phyloP scores from a whole-genome alignment of 768 basidiomycete genomes.

The Calocybe indica region DNA sequence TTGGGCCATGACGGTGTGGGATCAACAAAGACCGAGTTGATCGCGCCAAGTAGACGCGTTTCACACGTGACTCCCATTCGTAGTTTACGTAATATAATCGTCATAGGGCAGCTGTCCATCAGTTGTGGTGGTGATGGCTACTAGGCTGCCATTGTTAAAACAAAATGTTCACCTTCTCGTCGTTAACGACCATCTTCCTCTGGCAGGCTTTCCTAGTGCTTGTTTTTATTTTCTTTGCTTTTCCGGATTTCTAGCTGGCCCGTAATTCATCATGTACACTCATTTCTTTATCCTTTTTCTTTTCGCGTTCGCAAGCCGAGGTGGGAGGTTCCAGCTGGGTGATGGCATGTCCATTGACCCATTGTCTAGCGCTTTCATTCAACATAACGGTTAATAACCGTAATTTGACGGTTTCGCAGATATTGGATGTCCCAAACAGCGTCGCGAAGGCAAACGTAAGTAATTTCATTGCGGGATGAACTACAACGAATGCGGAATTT shows the following conservation, averaged over 20 bases:
- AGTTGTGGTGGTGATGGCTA: no score
- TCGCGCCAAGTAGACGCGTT: slow-evolving; percentile 15
- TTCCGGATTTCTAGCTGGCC: slow-evolving; percentile 5
- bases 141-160: background rate
- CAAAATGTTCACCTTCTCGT: slow-evolving; percentile 9
- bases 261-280: slow-evolving; percentile 19
- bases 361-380: slow-evolving; percentile 34
- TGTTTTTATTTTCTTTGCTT: slow-evolving; percentile 8
- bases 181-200: background rate
- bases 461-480: slow-evolving; percentile 17
- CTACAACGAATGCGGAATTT: slow-evolving; percentile 15
- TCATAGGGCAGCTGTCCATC: no score
- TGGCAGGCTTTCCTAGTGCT: slow-evolving; percentile 1
- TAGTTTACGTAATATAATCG: no score
- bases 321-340: slow-evolving; percentile 23
- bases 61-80: slow-evolving; percentile 22
- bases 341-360: background rate
- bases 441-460: slow-evolving; percentile 21
- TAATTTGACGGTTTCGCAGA: slow-evolving; percentile 33
- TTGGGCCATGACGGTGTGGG: slow-evolving; percentile 35
- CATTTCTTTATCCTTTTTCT: slow-evolving; percentile 28
- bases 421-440: slow-evolving; percentile 36
- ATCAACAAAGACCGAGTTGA: slow-evolving; percentile 15
- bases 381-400: slow-evolving; percentile 37
- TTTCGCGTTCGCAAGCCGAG: slow-evolving; percentile 51